A percentile compares a stretch with the other conserved stretches of the same genome.
These are phyloP conservation scores for Tilletia setariae DNA, from an alignment of 1,284 basidiomycete genomes.

Conservation along the genomic window DNA sequence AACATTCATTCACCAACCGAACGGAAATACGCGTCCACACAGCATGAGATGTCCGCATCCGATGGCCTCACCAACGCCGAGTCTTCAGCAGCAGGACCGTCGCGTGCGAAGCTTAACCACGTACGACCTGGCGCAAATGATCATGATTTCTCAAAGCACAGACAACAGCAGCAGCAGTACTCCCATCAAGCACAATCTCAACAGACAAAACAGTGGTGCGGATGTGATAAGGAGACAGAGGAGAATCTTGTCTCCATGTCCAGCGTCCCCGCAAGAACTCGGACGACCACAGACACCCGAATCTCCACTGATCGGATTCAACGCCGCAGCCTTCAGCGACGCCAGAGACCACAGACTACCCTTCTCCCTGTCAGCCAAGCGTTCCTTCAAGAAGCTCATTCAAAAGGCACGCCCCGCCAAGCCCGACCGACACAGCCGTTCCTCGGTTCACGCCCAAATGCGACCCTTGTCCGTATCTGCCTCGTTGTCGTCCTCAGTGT, in stretches of 20 bases:
- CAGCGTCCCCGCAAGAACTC: too few species aligned
- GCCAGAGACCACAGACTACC: neutral
- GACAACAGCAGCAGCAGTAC: too few species aligned
- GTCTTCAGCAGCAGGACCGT: slow-evolving; percentile 8
- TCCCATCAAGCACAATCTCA: too few species aligned
- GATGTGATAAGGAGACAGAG: too few species aligned
- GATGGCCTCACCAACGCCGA: neutral
- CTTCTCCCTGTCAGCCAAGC: neutral
- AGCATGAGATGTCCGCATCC: slow-evolving; percentile 13
- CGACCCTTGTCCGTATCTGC: neutral
- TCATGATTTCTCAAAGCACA: too few species aligned
- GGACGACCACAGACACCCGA: too few species aligned
- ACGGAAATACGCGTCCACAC: neutral
- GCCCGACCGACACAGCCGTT: neutral
- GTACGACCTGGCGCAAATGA: slow-evolving; percentile 1
- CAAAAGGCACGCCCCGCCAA: neutral
- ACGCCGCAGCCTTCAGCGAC: neutral
- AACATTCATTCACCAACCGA: neutral
- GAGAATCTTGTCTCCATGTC: too few species aligned
- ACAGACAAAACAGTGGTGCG: too few species aligned
- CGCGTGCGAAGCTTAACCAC: slow-evolving; percentile 5
- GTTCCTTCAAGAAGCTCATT: neutral
- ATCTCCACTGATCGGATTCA: too few species aligned
- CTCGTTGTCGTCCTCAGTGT: slow-evolving; percentile 8
- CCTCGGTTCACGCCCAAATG: neutral